Evolutionary conservation across 805 yeast genomes (phyloP), one percentile per base, ranked within the genome.

Genomic region (Groenewaldozyma salmanticensis): DNA sequence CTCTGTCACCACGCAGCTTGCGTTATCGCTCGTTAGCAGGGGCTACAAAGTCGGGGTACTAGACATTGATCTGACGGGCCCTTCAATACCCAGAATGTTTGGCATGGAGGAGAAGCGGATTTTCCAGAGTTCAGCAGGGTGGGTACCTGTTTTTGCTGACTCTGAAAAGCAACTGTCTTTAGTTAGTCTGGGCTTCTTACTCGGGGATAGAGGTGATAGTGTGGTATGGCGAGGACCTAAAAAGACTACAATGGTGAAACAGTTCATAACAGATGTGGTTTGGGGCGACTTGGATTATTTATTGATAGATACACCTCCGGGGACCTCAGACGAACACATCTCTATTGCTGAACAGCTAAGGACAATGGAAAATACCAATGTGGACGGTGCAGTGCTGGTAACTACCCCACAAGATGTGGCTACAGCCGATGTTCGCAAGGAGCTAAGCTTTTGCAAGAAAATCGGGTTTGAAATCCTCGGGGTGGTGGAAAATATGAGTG

Each of bases 181-280:
- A 35, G 86, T 90, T 81, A 84, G 95, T 2, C 60, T 92, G 11
- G 99, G 97, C 4, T 92, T 92, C 57, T 61, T 92, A 39, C 62
- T 92, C 4, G 79, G 81, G 20, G 80, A 85, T 54, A 63, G 97
- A 47, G 94, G 94, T 21, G 84, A 81, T 53, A 78, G 94, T 20
- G 92, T 92, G 15, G 96, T 92, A 6, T 92, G 99, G 99, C 70
- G 97, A 55, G 99, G 99, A 0, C 98, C 99, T 2, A 87, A 90
- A 62, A 92, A 94, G 58, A 88, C 96, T 0, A 96, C 96, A 11
- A 92, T 92, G 97, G 83, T 92, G 29, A 74, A 88, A 46, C 99
- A 92, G 63, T 90, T 92, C 57, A 67, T 94, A 33, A 74, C 76
- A 46, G 97, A 92, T 58, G 95, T 90, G 1, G 74, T 75, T 21